Conservation (phyloP, 176 grass and related monocot genomes). For the Eragrostis nindensis region DNA sequence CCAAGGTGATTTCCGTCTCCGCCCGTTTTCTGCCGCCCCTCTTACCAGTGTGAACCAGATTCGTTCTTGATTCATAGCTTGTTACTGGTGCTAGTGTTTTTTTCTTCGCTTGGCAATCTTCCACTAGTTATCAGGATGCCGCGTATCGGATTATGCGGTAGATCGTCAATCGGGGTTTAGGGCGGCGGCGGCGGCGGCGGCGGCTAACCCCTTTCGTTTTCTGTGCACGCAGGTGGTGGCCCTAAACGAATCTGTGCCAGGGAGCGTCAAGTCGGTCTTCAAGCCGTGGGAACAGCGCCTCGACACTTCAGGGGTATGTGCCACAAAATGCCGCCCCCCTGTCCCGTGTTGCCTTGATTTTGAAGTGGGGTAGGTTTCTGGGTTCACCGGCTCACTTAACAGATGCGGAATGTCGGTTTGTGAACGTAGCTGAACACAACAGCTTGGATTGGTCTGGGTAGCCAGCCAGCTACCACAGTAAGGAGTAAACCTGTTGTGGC, state of each 20-base stretch:
- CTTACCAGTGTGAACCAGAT: no score
- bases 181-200: not conserved
- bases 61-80: not conserved
- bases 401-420: not conserved
- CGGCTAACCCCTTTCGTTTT: not conserved
- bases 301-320: constrained; percentile 77
- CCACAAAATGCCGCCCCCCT: not conserved
- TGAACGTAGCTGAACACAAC: not conserved
- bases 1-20: constrained; percentile 54
- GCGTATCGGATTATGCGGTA: not conserved
- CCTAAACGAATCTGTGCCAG: constrained; percentile 86
- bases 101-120: not conserved
- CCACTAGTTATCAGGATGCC: not conserved
- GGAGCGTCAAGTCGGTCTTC: constrained; percentile 89
- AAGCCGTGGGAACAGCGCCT: constrained; percentile 91
- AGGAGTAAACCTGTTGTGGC: not conserved
- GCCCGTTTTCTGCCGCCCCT: no score
- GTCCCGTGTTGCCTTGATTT: not conserved
- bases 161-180: not conserved
- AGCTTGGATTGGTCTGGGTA: not conserved
- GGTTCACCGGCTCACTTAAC: not conserved
- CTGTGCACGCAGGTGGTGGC: constrained; percentile 59
- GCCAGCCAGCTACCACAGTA: not conserved
- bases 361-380: not conserved
- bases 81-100: no score